Conservation (phyloP, 495 filamentous ascomycete species). For the Pyronema domesticum region DNA sequence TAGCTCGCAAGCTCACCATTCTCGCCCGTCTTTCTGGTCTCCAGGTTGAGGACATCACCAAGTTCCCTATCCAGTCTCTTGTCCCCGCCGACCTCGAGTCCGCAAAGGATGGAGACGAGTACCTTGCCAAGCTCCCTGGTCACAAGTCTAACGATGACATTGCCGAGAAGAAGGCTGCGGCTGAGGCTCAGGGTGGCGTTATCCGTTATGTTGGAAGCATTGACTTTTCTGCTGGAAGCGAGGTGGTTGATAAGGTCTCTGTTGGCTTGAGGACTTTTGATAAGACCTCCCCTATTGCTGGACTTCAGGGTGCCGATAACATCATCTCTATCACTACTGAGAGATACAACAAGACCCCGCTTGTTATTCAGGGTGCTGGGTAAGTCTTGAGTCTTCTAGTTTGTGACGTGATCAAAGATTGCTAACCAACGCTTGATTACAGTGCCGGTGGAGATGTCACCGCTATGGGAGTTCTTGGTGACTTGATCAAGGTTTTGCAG, state of each 20-base stretch:
- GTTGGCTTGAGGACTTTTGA: slow-evolving; percentile 79
- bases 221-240: slow-evolving; percentile 39
- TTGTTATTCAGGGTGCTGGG: slow-evolving; percentile 89
- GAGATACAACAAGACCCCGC: slow-evolving; percentile 70
- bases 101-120: slow-evolving; percentile 57
- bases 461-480: slow-evolving; percentile 83
- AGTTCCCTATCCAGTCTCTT: slow-evolving; percentile 79
- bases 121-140: slow-evolving; percentile 53
- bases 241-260: slow-evolving; percentile 43
- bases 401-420: background rate
- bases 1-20: slow-evolving; percentile 92
- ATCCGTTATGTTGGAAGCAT: slow-evolving; percentile 87
- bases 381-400: slow-evolving; percentile 16
- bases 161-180: slow-evolving; percentile 57
- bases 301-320: slow-evolving; percentile 90
- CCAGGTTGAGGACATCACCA: slow-evolving; percentile 53
- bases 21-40: slow-evolving; percentile 69
- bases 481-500: slow-evolving; percentile 66
- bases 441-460: slow-evolving; percentile 82
- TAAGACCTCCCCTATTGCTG: slow-evolving; percentile 68
- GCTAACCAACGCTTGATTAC: background rate
- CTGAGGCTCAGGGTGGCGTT: slow-evolving; percentile 75
- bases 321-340: slow-evolving; percentile 96
- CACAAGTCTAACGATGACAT: slow-evolving; percentile 56
- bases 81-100: slow-evolving; percentile 69